Evolutionary conservation across 495 filamentous ascomycete genomes (phyloP), one percentile per base, ranked within the genome.

Genomic region (Cercophora sp.): DNA sequence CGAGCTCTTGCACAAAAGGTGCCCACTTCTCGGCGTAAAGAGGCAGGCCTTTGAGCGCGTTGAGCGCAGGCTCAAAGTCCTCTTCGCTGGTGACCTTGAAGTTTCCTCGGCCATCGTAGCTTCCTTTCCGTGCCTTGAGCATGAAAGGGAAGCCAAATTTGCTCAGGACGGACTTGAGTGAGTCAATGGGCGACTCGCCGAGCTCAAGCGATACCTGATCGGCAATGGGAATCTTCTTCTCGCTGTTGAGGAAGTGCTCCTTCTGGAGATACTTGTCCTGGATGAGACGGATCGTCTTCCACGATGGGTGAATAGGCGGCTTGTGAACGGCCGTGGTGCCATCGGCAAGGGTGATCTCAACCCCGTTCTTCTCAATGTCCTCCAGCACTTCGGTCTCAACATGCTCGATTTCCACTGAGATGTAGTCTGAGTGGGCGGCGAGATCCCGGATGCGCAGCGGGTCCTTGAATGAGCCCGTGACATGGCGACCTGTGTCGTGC

Each of bases 401-500:
- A 74, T 98, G 93, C 71, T 98, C 93, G 56, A 97, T 97, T 67
- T 98, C 93, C n/a, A 93, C 86, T 6, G 94, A 96, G 25, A 98
- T 69, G 11, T 96, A 80, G 64, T 96, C 89, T 58, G 86, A 93
- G 5, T 77, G 65, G 31, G 79, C 73, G 5, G 94, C 90, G 8
- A 98, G 77, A 63, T 88, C 71, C 13, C 82, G 83, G 54, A 98
- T 86, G 25, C 85, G 84, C 22, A 81, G 80, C 1, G 81, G 71
- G 59, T 96, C 85, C 61, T 86, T 88, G 75, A 95, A 95, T 1
- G 89, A 94, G 39, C 91, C 91, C 27, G 83, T 78, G 36, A 96
- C 80, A 67, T 96, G 91, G 51, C 70, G 71, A 56, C 78, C 70
- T 54, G 85, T 83, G 49, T 80, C 78, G 68, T 88, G 92, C 64